Evolutionary conservation across 768 basidiomycete genomes (phyloP).

Genomic region (Boletales sp.): DNA sequence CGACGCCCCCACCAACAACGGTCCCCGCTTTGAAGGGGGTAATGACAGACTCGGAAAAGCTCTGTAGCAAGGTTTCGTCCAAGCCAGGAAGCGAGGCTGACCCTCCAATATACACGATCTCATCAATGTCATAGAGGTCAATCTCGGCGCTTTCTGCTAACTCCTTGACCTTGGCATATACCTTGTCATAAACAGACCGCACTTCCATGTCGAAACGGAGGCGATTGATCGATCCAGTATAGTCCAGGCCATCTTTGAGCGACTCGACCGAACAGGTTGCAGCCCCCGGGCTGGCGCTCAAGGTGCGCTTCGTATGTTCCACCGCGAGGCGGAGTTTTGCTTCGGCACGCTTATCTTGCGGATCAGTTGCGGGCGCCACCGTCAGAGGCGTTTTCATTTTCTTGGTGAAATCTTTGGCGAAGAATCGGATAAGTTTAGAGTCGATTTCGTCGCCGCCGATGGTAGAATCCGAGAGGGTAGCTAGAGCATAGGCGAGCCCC

Average conservation of each 20-base stretch:
- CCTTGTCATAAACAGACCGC: constrained; percentile 54
- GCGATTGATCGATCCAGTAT: constrained; percentile 65
- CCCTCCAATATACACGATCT: constrained; percentile 79
- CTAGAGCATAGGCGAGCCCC: constrained; percentile 67
- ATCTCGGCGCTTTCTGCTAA: constrained; percentile 51
- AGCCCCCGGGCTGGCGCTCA: constrained; percentile 81
- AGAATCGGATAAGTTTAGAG: constrained; percentile 81
- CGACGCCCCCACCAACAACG: constrained; percentile 66
- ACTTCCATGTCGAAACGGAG: constrained; percentile 60
- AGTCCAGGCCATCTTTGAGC: constrained; percentile 91
- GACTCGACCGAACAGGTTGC: constrained; percentile 92
- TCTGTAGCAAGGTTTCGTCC: constrained; percentile 51
- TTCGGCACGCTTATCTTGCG: constrained; percentile 76
- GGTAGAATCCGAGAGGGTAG: constrained; percentile 40
- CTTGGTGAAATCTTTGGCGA: constrained; percentile 94
- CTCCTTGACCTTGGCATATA: constrained; percentile 47
- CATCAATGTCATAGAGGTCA: constrained; percentile 68
- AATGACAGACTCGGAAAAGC: constrained; percentile 58
- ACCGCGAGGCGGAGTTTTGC: constrained; percentile 92
- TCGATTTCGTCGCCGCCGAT: constrained; percentile 74
- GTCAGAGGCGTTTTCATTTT: constrained; percentile 80
- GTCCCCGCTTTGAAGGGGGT: constrained; percentile 67
- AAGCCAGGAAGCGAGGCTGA: constrained; percentile 72
- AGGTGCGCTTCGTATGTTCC: constrained; percentile 91
- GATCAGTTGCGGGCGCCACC: constrained; percentile 55